Evolutionary conservation across 352 stramenopile genomes (phyloP), one percentile per base, ranked within the genome.

Genomic region (Phytophthora lateralis): DNA sequence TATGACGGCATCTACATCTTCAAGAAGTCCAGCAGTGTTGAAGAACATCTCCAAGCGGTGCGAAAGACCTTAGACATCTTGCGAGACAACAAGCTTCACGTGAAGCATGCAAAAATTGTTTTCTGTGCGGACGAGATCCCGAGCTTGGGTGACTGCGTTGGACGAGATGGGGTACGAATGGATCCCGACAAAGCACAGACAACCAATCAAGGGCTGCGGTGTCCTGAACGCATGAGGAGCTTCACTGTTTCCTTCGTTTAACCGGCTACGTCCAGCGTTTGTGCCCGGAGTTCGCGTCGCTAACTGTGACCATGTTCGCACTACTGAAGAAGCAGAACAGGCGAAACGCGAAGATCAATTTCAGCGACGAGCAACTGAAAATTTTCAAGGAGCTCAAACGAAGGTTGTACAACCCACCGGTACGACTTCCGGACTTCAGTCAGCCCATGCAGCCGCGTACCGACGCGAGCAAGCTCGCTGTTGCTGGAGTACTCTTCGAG

Each of bases 1-100:
- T 63, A 51, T n/a, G 37, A 63, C 32, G 55, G 47, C 29, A 60
- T 52, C 3, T 60, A 60, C 21, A 43, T 46, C 43, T 60, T 60
- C 20, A 41, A 30, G 14, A 46, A 63, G 38, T 32, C 45, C 2
- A 18, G 8, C 8, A 35, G 51, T 3, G 37, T 63, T 7, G 38
- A 57, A 37, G 37, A 51, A 7, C 27, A 57, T 38, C 27, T 63
- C 0, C 14, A 43, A 17, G 55, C 46, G 12, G 7, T 55, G 14
- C 34, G 46, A 8, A 50, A 49, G 11, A 55, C 46, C 9, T 18
- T 57, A 20, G 20, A 51, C 10, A 47, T 54, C 7, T 42, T 54
- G 20, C n/a, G 46, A 2, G 21, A 47, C 14, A 37, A 51, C 37
- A 55, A 57, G 38, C 18, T 63, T 6, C 57, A 52, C 18, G 46